A percentile compares a stretch with the other conserved stretches of the same genome.
These are phyloP conservation scores for Hypholoma fasciculare DNA, from an alignment of 768 basidiomycete species.

Conservation along the genomic window DNA sequence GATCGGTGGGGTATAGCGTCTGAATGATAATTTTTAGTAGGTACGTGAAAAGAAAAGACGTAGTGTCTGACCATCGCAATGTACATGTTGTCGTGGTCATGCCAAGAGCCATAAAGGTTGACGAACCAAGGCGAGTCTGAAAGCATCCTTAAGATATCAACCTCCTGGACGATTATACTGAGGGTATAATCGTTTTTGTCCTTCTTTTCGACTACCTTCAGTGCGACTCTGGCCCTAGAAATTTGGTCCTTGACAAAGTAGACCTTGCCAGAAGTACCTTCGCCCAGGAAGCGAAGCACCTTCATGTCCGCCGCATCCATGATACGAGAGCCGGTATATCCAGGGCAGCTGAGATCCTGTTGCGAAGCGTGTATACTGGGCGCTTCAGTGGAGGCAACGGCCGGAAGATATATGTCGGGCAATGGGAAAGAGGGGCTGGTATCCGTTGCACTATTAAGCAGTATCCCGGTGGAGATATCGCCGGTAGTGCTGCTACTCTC, in stretches of 20 bases:
- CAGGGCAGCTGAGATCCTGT: background rate
- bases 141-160: slow-evolving; percentile 18
- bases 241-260: slow-evolving; percentile 25
- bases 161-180: slow-evolving; percentile 19
- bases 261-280: slow-evolving; percentile 27
- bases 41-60: background rate
- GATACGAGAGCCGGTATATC: background rate
- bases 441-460: background rate
- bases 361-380: background rate
- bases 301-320: slow-evolving; percentile 17
- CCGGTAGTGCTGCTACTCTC: background rate
- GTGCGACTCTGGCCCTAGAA: slow-evolving; percentile 21
- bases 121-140: slow-evolving; percentile 23
- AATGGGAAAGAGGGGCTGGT: background rate
- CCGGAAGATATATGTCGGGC: too few species aligned
- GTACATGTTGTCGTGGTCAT: slow-evolving; percentile 23
- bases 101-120: slow-evolving; percentile 21
- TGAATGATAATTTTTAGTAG: slow-evolving; percentile 1
- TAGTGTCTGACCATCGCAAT: slow-evolving; percentile 22
- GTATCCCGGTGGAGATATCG: background rate
- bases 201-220: slow-evolving; percentile 29
- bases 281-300: slow-evolving; percentile 26
- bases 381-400: background rate
- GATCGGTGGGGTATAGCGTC: slow-evolving; percentile 28
- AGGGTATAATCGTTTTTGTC: slow-evolving; percentile 13